Percentiles rank a stretch among this genome's conserved stretches.
phyloP scores from a whole-genome alignment of 2,329 filamentous ascomycete genomes.

The Microsporum canis region DNA sequence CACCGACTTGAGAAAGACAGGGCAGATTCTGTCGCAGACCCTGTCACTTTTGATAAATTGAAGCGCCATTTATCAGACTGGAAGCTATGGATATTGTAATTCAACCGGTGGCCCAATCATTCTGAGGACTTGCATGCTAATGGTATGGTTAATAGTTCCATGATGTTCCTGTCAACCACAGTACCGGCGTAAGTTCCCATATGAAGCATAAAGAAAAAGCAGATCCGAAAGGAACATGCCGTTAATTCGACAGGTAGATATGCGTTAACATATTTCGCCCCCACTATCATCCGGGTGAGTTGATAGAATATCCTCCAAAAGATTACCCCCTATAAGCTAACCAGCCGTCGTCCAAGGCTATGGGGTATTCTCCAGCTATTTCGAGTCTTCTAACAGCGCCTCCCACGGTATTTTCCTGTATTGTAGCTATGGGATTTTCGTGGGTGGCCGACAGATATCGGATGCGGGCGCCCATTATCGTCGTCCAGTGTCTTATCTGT shows the following conservation, averaged over 20 bases:
- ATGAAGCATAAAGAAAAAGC: neutral
- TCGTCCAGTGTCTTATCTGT: constrained; percentile 18
- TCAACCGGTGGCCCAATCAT: constrained; percentile 15
- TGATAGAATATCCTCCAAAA: constrained; percentile 3
- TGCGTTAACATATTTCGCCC: constrained; percentile 9
- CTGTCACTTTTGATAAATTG: constrained; percentile 42
- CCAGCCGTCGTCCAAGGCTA: constrained; percentile 16
- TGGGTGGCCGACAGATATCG: constrained; percentile 23
- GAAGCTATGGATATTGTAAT: constrained; percentile 49
- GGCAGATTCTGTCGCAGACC: constrained; percentile 38
- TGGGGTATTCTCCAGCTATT: constrained; percentile 21
- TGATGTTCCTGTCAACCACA: constrained; percentile 11
- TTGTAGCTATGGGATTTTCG: constrained; percentile 17
- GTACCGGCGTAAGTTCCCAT: constrained; percentile 6
- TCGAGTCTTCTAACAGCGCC: constrained; percentile 23
- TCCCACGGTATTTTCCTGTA: constrained; percentile 19
- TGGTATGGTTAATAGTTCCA: constrained; percentile 5
- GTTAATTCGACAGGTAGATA: constrained; percentile 3
- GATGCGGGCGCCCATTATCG: constrained; percentile 19
- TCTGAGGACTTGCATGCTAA: constrained; percentile 8
- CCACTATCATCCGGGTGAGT: constrained; percentile 14
- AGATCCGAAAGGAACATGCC: neutral
- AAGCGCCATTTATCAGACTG: constrained; percentile 39
- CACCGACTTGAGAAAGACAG: constrained; percentile 45
- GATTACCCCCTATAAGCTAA: neutral